Evolutionary conservation across 495 filamentous ascomycete genomes (phyloP).

Genomic region (Penicillium bovifimosum): DNA sequence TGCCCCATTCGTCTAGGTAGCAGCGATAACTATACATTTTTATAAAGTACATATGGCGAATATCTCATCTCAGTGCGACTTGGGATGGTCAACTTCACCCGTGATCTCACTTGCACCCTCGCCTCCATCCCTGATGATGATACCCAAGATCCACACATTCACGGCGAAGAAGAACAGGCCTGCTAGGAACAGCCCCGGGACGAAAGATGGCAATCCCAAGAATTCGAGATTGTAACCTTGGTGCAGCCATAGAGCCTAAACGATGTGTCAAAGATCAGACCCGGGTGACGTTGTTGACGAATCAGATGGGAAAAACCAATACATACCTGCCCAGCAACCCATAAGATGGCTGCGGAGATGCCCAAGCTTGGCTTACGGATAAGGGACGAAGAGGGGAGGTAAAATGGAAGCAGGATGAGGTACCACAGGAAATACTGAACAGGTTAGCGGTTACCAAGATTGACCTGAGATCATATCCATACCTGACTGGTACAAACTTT

Average conservation of each 20-base stretch:
- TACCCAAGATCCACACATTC: constrained; percentile 80
- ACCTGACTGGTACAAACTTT: constrained; percentile 98
- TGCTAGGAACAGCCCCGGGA: constrained; percentile 74
- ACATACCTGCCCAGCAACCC: constrained; percentile 63
- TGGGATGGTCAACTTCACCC: not conserved
- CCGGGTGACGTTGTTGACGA: not conserved
- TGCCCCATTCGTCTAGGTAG: not conserved
- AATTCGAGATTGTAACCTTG: constrained; percentile 89
- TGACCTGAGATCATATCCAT: constrained; percentile 13
- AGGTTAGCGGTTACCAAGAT: not conserved
- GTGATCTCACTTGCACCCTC: not conserved
- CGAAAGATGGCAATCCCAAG: constrained; percentile 74
- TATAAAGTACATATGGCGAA: not conserved
- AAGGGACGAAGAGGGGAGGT: constrained; percentile 75
- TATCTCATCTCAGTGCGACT: not conserved
- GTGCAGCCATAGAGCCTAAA: constrained; percentile 74
- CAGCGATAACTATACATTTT: not conserved
- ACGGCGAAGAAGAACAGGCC: constrained; percentile 74
- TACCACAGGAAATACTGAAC: constrained; percentile 96
- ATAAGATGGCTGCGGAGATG: constrained; percentile 56
- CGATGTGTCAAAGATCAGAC: not conserved
- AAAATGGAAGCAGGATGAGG: constrained; percentile 84
- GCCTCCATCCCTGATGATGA: constrained; percentile 68
- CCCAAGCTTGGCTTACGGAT: constrained; percentile 55
- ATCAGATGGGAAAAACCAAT: not conserved